These are phyloP conservation scores for Elasticomyces elasticus DNA, from an alignment of 495 filamentous ascomycete genomes.

Conservation along the genomic window DNA sequence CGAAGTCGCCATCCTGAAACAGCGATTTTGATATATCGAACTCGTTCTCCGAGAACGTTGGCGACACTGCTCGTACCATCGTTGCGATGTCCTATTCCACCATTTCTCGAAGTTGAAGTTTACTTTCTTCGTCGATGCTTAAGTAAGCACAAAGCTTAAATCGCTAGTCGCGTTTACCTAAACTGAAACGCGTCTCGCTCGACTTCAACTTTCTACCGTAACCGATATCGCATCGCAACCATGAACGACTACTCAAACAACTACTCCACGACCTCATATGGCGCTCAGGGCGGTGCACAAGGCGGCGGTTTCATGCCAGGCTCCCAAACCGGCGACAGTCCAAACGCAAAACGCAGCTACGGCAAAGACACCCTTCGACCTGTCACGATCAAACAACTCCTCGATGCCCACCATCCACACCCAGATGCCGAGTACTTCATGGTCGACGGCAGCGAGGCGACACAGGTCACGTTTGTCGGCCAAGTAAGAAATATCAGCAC, in stretches of 20 bases:
- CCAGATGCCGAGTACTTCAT: conserved; percentile 59
- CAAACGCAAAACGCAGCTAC: conserved; percentile 31
- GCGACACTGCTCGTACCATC: conserved; percentile 57
- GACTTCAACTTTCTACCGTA: background rate
- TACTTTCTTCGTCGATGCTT: background rate
- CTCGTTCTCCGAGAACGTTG: conserved; percentile 77
- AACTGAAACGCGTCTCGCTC: background rate
- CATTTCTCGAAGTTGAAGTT: background rate
- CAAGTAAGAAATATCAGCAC: conserved; percentile 77
- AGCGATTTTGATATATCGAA: conserved; percentile 78
- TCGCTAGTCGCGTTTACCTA: background rate
- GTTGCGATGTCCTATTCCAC: background rate
- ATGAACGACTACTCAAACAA: conserved; percentile 11
- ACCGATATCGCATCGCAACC: too few species aligned
- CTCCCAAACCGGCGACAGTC: conserved; percentile 39
- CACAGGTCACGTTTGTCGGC: conserved; percentile 68
- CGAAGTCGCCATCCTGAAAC: conserved; percentile 48
- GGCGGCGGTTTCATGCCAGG: conserved; percentile 58
- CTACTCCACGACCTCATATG: conserved; percentile 50
- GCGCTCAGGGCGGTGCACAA: conserved; percentile 46
- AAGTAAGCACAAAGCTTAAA: too few species aligned
- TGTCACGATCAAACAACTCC: conserved; percentile 86
- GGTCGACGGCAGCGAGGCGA: conserved; percentile 62
- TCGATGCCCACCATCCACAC: conserved; percentile 66
- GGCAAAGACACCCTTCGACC: conserved; percentile 69